These are phyloP conservation scores for Rubia peregrina DNA, from an alignment of 305 asterid species.

Conservation along the genomic window DNA sequence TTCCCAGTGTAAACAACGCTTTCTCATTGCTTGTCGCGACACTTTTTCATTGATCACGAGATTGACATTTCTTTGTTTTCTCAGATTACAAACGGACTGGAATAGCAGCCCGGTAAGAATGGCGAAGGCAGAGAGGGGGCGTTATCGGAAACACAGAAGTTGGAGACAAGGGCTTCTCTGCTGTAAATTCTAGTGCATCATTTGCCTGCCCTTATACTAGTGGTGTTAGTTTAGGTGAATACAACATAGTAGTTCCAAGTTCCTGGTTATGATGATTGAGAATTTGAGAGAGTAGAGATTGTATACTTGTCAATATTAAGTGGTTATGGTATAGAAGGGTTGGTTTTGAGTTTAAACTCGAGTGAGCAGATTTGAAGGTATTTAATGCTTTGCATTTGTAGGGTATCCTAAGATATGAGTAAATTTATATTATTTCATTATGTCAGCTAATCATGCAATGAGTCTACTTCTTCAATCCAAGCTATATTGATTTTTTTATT, in stretches of 20 bases:
- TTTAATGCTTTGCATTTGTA: neutral
- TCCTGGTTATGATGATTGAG: constrained; percentile 7
- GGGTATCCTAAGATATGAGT: too few species aligned
- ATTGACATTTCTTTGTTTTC: neutral
- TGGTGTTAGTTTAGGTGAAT: constrained; percentile 28
- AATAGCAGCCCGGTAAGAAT: constrained; percentile 92
- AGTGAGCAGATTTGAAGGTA: neutral
- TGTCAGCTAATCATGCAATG: too few species aligned
- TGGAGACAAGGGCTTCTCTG: constrained; percentile 84
- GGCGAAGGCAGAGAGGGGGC: constrained; percentile 66
- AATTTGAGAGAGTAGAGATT: constrained; percentile 21
- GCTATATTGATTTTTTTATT: too few species aligned
- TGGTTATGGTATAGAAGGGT: constrained; percentile 13
- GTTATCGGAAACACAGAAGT: constrained; percentile 47
- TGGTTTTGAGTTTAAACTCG: constrained; percentile 16
- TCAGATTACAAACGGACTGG: constrained; percentile 87
- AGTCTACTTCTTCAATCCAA: neutral
- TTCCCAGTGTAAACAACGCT: constrained; percentile 63
- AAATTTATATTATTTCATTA: too few species aligned
- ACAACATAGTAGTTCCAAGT: constrained; percentile 16
- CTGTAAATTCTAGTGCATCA: constrained; percentile 63
- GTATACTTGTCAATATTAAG: constrained; percentile 42
- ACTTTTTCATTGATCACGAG: neutral
- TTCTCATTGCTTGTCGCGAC: neutral
- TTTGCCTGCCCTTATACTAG: constrained; percentile 19